These are phyloP conservation scores for Debaryomyces psychrophilus DNA, from an alignment of 1,139 yeast genomes.

Conservation along the genomic window DNA sequence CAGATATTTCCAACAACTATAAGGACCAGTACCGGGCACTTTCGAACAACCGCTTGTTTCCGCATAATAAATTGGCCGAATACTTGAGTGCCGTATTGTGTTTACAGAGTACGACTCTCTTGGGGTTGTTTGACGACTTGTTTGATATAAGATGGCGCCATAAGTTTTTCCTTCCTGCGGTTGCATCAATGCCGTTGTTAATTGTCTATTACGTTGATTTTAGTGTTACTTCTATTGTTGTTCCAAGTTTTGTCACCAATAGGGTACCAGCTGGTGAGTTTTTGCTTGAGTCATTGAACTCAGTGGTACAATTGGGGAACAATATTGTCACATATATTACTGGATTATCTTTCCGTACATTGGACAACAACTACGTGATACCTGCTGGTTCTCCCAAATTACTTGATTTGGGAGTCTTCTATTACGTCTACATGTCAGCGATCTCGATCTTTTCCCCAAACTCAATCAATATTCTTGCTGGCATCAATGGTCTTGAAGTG, in stretches of 20 bases:
- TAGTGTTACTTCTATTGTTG: slow-evolving; percentile 86
- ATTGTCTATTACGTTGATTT: slow-evolving; percentile 93
- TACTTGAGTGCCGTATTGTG: slow-evolving; percentile 84
- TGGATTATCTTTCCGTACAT: slow-evolving; percentile 44
- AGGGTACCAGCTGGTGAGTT: slow-evolving; percentile 29
- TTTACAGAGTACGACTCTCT: slow-evolving; percentile 76
- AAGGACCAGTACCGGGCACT: slow-evolving; percentile 38
- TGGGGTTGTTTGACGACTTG: slow-evolving; percentile 92
- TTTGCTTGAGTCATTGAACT: slow-evolving; percentile 23
- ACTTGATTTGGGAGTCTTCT: slow-evolving; percentile 76
- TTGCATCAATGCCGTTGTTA: slow-evolving; percentile 88
- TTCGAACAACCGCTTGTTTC: slow-evolving; percentile 52
- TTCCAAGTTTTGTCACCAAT: slow-evolving; percentile 69
- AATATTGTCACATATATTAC: slow-evolving; percentile 35
- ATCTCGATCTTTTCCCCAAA: slow-evolving; percentile 94
- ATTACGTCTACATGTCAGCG: slow-evolving; percentile 88
- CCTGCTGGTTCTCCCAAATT: slow-evolving; percentile 42
- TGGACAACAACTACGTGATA: slow-evolving; percentile 36
- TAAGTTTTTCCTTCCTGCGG: slow-evolving; percentile 91
- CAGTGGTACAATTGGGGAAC: slow-evolving; percentile 35
- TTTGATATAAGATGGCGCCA: slow-evolving; percentile 98
- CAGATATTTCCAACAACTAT: slow-evolving; percentile 36
- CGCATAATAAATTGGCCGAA: slow-evolving; percentile 84
- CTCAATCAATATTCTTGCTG: slow-evolving; percentile 95
- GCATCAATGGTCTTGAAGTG: slow-evolving; percentile 93